These are phyloP conservation scores for Monosporascus sp. DNA, from an alignment of 2,329 filamentous ascomycete genomes.

Conservation along the genomic window DNA sequence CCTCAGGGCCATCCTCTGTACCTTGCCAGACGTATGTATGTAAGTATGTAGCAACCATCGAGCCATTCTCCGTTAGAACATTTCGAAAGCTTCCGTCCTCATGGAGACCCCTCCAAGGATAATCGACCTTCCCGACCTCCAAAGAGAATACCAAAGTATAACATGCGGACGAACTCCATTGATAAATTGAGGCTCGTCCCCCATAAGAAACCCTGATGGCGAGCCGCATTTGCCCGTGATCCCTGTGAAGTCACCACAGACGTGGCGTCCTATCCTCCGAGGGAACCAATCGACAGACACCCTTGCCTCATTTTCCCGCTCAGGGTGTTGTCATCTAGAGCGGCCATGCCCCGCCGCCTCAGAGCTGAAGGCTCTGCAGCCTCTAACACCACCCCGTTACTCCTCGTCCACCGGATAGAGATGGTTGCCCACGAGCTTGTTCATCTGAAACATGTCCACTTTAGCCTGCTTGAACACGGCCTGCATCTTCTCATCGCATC, in stretches of 20 bases:
- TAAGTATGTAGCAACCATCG: too few relatives aligned
- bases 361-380: not conserved
- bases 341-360: conserved; percentile 5
- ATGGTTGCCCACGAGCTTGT: conserved; percentile 87
- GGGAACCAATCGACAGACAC: too few relatives aligned
- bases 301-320: not conserved
- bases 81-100: not conserved
- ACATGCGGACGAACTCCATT: not conserved
- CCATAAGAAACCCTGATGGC: too few relatives aligned
- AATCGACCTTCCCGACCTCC: not conserved
- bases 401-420: conserved; percentile 79
- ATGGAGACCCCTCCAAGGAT: not conserved
- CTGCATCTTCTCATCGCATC: conserved; percentile 86
- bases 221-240: too few relatives aligned
- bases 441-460: conserved; percentile 99
- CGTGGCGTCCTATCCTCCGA: too few relatives aligned
- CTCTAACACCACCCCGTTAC: conserved; percentile 16
- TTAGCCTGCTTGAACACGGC: conserved; percentile 86
- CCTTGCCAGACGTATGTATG: not conserved
- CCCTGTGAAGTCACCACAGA: too few relatives aligned
- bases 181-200: too few relatives aligned
- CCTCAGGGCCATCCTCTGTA: not conserved
- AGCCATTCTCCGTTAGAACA: too few relatives aligned
- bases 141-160: not conserved
- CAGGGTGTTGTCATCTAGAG: not conserved